phyloP scores from a whole-genome alignment of 106 monocot species.

The Dendrobium officinale region DNA sequence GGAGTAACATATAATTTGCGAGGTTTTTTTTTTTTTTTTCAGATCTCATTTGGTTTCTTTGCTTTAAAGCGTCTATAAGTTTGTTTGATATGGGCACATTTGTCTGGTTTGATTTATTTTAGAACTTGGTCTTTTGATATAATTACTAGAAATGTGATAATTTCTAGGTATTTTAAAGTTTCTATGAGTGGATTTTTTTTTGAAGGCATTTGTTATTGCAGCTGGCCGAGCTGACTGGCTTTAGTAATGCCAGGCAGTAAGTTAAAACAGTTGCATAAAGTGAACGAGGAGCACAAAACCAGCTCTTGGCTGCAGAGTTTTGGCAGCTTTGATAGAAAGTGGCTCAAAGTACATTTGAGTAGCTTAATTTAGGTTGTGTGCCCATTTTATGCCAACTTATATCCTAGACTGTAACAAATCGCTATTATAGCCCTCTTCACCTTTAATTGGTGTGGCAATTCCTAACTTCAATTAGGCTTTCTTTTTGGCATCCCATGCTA shows the following conservation, averaged over 20 bases:
- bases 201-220: constrained; percentile 19
- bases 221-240: constrained; percentile 91
- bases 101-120: not conserved
- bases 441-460: not conserved
- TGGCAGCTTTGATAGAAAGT: constrained; percentile 24
- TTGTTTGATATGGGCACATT: not conserved
- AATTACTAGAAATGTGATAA: not conserved
- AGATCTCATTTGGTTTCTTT: not conserved
- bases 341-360: constrained; percentile 8
- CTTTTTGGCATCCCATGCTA: not conserved
- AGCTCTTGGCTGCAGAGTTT: constrained; percentile 58
- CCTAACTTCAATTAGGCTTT: not conserved
- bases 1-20: not conserved
- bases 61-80: not conserved
- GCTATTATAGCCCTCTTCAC: not conserved
- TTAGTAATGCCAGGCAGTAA: constrained; percentile 57
- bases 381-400: not conserved
- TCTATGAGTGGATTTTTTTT: not conserved
- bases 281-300: constrained; percentile 32
- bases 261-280: constrained; percentile 69
- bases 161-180: not conserved
- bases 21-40: not conserved
- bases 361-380: not conserved
- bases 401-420: not conserved
- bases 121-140: not conserved